A percentile compares a stretch with the other conserved stretches of the same genome.
phyloP scores from a whole-genome alignment of 208 protist species.

The Leishmania turanica region DNA sequence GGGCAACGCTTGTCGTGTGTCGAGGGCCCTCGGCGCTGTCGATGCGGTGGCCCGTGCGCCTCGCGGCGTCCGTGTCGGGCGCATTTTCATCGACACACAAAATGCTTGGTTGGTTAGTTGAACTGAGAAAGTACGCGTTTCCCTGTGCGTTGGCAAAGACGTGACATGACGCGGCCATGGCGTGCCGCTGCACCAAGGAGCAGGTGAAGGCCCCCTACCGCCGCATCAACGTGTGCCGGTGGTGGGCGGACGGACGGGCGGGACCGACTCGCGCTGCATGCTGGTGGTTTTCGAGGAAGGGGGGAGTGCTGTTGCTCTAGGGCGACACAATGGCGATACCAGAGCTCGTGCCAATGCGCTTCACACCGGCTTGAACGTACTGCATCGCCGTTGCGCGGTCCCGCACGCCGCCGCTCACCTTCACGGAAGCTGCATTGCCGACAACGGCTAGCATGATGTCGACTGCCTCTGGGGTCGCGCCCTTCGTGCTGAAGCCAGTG shows the following conservation, averaged over 20 bases:
- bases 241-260: not conserved
- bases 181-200: too few relatives aligned
- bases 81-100: too few relatives aligned
- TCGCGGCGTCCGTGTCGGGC: not conserved
- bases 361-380: slow-evolving; percentile 85
- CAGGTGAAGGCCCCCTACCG: too few relatives aligned
- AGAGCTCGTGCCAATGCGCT: slow-evolving; percentile 92
- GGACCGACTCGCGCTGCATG: too few relatives aligned
- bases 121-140: too few relatives aligned
- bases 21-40: not conserved
- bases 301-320: slow-evolving; percentile 1
- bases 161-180: too few relatives aligned
- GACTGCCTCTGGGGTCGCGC: slow-evolving; percentile 87
- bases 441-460: slow-evolving; percentile 92
- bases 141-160: too few relatives aligned
- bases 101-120: too few relatives aligned
- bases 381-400: slow-evolving; percentile 62
- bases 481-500: slow-evolving; percentile 93
- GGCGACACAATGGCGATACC: slow-evolving; percentile 76
- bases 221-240: not conserved
- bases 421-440: slow-evolving; percentile 78
- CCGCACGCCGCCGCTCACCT: slow-evolving; percentile 94
- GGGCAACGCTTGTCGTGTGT: not conserved
- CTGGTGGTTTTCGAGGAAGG: too few relatives aligned
- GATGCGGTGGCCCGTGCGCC: not conserved